These are phyloP conservation scores for Solanum medicagineum DNA, from an alignment of 257 asterid genomes.

Conservation along the genomic window DNA sequence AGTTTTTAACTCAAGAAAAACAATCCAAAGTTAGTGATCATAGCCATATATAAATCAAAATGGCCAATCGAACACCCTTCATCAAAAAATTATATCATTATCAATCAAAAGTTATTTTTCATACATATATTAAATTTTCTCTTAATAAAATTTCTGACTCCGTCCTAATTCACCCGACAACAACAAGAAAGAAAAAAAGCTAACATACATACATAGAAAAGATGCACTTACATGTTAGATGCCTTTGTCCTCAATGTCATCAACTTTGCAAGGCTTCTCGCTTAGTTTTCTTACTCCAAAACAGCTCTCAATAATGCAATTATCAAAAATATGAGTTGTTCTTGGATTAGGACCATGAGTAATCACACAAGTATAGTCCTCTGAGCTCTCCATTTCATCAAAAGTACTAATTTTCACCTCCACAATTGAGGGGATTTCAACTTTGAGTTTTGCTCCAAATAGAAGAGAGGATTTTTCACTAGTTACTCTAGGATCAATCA, in stretches of 20 bases:
- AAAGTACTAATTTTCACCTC: constrained; percentile 15
- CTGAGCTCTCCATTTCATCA: constrained; percentile 76
- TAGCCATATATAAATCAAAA: too few relatives aligned
- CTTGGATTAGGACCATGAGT: constrained; percentile 79
- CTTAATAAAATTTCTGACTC: too few relatives aligned
- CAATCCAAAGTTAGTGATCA: rapidly evolving
- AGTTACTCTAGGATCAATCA: constrained; percentile 40
- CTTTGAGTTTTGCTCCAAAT: constrained; percentile 70
- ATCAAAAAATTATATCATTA: too few relatives aligned
- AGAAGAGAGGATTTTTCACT: background rate
- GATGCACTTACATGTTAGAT: constrained; percentile 31
- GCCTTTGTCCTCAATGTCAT: constrained; percentile 43
- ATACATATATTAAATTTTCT: too few relatives aligned
- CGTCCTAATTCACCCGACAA: too few relatives aligned
- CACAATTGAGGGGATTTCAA: constrained; percentile 42
- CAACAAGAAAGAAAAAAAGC: too few relatives aligned
- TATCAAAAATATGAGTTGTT: constrained; percentile 72
- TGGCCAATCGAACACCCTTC: too few relatives aligned
- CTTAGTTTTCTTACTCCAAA: constrained; percentile 9
- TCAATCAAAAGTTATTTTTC: too few relatives aligned
- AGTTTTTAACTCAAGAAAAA: background rate
- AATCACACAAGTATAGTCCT: constrained; percentile 86
- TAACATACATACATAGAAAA: background rate
- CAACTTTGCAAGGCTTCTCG: constrained; percentile 30
- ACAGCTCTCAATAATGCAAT: constrained; percentile 57